Base-by-base conservation (phyloP, 768 basidiomycete genomes). In the Candolleomyces eurysporus region DNA sequence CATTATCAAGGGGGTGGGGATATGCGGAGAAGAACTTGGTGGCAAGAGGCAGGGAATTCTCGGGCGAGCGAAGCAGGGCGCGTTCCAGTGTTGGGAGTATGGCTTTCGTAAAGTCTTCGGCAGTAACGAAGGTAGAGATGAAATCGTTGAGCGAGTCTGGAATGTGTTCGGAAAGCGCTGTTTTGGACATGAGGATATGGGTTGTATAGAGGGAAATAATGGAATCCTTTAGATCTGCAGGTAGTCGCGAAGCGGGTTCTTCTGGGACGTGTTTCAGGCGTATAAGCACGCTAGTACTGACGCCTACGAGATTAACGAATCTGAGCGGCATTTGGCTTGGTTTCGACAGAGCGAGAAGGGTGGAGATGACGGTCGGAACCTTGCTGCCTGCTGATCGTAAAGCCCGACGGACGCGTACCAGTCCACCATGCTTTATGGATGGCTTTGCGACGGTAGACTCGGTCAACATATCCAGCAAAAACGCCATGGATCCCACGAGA, bases 41-140 rank as follows among this genome's bases (percentile, higher is more conserved):
- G 32, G 87, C 78, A 6, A 85, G 86, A 40, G 77, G 76, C 4
- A 96, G 79, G 0, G 89, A 84, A 46, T 84, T 78, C 71, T 96
- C 95, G 0, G 96, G 94, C 1, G 91, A 90, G 30, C 92, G 85
- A 10, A 93, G 74, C 8, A 96, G 70, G 1, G 91, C 84, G 65
- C 93, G 94, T 69, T 96, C 94, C 42, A 92, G 84, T 0, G 80
- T 79, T 0, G 93, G 92, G 0, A 95, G 73, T 48, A 96, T 75
- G 0, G 75, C 72, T 5, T 76, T 71, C 1, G 72, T 71, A 31
- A 94, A 74, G 42, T 89, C 85, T 0, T 82, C 78, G 0, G 77
- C 68, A 1, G 76, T 75, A 4, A 92, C 70, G 54, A 79, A 83
- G 0, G 74, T 79, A 3, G 73, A 68, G 61, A 92, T 81, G 70